A percentile compares a stretch with the other conserved stretches of the same genome.
Conservation (phyloP, 2,329 filamentous ascomycete species). For the Paracoccidioides brasiliensis region DNA sequence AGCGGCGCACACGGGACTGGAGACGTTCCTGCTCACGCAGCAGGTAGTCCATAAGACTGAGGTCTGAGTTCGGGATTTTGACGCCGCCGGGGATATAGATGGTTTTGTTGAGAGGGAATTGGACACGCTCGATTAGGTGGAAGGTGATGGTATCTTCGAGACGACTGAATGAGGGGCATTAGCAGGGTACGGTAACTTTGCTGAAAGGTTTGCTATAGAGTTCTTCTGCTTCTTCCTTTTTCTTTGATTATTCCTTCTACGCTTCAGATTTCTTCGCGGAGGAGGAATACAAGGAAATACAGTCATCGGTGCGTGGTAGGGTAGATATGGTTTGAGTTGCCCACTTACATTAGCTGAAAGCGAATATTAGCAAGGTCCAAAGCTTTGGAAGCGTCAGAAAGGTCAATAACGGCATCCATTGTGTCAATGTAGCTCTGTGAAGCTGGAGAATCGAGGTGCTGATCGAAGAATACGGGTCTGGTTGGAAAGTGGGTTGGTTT, state of each 20-base stretch:
- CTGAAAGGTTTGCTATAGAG: not conserved
- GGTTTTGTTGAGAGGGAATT: conserved; percentile 81
- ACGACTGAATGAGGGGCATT: conserved; percentile 46
- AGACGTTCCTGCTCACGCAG: conserved; percentile 78
- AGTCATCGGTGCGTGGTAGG: conserved; percentile 4
- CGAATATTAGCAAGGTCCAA: conserved; percentile 85
- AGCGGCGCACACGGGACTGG: conserved; percentile 86
- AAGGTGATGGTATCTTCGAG: conserved; percentile 97
- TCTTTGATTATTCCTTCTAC: not conserved
- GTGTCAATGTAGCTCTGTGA: conserved; percentile 10
- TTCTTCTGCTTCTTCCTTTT: not conserved
- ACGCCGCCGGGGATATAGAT: conserved; percentile 79
- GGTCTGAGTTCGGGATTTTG: conserved; percentile 54
- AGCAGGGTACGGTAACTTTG: not conserved
- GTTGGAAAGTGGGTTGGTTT: too few relatives aligned
- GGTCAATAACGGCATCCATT: conserved; percentile 87
- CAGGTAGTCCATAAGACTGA: conserved; percentile 91
- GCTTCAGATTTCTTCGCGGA: not conserved
- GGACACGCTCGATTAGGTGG: conserved; percentile 92
- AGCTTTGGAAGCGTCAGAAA: conserved; percentile 71
- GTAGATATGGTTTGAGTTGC: not conserved
- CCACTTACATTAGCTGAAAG: conserved; percentile 76
- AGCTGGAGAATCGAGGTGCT: not conserved
- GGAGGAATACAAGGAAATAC: not conserved
- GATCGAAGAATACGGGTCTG: not conserved